Evolutionary conservation across 225 moss, liverwort and hornwort species (phyloP), one percentile per base, ranked within the genome.

Genomic region (Sphagnum contortum): DNA sequence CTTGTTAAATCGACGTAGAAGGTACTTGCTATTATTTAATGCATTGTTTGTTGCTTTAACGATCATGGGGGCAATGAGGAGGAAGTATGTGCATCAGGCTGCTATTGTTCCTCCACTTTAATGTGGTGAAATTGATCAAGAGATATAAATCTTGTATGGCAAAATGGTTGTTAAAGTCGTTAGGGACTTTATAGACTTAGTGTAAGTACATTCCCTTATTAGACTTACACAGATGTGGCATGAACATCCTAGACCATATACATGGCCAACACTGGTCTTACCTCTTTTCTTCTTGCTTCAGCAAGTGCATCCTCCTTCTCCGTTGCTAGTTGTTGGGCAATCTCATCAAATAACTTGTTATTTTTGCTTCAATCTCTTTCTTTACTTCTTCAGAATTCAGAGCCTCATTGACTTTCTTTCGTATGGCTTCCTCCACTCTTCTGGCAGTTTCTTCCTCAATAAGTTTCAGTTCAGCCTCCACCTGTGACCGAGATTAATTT

Each of bases 381-480:
- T 88, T 95, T 58, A 95, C 72, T 60, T 88, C 89, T 61, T 90
- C 89, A 0, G 95, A 95, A 52, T 77, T 83, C 47, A 92, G 74
- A 49, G 89, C 89, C 74, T 92, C 91, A 45, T 81, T 73, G 5
- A 95, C 92, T 70, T 81, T 95, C 72, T 81, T 90, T 65, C 89
- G 86, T 68, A 95, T 88, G 60, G 95, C 84, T 69, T 92, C 91
- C 69, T 89, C 91, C 67, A 95, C 80, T 81, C 88, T 86, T 80
- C 79, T 86, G 7, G 89, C 76, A 47, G 86, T 81, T 76, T 95
- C 91, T 72, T 95, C 95, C 71, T 91, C 89, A 57, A 92, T 80
- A 11, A 87, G 75, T 77, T 90, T 96, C 66, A 77, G 69, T 81
- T 96, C 95, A 69, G 84, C 83, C 75, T 92, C 92, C 90, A 81